Percentiles rank a stretch among this genome's conserved stretches.
Evolutionary conservation across 177 flowering plant species (phyloP).

Genomic region (Telopea speciosissima): DNA sequence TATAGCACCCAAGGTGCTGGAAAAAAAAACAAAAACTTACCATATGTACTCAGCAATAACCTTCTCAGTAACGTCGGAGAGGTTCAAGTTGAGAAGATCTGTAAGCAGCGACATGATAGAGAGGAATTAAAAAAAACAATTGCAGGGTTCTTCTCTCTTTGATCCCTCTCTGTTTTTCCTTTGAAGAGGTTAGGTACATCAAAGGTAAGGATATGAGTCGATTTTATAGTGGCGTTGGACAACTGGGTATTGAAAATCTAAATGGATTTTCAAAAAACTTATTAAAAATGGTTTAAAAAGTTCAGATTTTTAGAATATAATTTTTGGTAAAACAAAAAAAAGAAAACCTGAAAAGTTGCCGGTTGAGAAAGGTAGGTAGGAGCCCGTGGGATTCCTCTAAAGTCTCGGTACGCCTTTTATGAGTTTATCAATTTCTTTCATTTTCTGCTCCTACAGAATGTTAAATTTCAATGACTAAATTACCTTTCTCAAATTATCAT

Average conservation of each 20-base stretch:
- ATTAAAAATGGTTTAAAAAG: not conserved
- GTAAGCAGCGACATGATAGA: constrained; percentile 48
- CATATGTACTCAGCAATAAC: constrained; percentile 68
- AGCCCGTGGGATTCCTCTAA: too few species aligned
- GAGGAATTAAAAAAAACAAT: not conserved
- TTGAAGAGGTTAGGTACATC: not conserved
- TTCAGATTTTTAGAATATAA: not conserved
- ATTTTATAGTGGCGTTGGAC: not conserved
- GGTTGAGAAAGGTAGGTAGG: not conserved
- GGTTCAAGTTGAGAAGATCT: constrained; percentile 61
- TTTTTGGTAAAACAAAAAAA: not conserved
- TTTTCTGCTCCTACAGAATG: too few species aligned
- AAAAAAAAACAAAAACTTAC: constrained; percentile 16
- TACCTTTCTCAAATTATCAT: too few species aligned
- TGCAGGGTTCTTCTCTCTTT: not conserved
- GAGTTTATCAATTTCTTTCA: too few species aligned
- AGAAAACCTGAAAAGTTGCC: not conserved
- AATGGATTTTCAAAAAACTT: not conserved
- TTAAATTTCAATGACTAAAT: too few species aligned
- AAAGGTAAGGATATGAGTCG: not conserved
- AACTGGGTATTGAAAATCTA: not conserved
- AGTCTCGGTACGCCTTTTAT: too few species aligned
- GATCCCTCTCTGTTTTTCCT: not conserved
- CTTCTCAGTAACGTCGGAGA: constrained; percentile 51
- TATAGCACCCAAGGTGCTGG: not conserved